Conservation (phyloP, 352 stramenopile species). For the Blastocystis hominis region DNA sequence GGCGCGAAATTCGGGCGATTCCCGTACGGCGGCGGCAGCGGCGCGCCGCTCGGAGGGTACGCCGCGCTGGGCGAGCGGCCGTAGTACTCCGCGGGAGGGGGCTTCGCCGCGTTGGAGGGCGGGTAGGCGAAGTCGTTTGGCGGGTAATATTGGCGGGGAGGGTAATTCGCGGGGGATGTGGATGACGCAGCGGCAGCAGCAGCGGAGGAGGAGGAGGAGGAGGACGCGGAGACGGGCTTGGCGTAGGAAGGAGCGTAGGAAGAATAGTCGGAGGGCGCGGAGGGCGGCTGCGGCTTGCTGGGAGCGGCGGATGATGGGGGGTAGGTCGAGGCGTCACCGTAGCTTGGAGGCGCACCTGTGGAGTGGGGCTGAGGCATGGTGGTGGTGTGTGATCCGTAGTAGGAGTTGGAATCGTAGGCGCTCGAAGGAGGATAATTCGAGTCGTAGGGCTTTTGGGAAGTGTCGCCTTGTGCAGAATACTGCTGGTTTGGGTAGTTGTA, state of each 20-base stretch:
- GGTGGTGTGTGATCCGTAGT: slow-evolving; percentile 12
- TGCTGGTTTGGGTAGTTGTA: background rate
- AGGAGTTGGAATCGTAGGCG: background rate
- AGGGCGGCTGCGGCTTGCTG: background rate
- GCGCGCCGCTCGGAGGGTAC: background rate
- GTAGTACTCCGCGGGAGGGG: background rate
- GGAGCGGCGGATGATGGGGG: background rate
- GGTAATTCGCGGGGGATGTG: no score
- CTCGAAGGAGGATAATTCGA: background rate
- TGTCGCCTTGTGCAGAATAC: background rate
- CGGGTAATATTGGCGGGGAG: background rate
- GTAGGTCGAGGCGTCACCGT: background rate
- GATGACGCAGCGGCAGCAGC: background rate
- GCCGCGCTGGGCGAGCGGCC: background rate
- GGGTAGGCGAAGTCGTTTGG: background rate
- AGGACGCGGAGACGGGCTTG: background rate
- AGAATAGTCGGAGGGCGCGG: background rate
- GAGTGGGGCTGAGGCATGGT: background rate
- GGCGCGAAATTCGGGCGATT: background rate
- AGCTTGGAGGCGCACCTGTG: background rate
- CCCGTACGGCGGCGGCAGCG: background rate
- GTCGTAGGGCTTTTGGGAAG: background rate
- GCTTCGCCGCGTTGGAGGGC: background rate
- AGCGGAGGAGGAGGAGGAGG: background rate
- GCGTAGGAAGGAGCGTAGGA: background rate